These are phyloP conservation scores for Aplosporella prunicola DNA, from an alignment of 2,329 filamentous ascomycete genomes.

Conservation along the genomic window DNA sequence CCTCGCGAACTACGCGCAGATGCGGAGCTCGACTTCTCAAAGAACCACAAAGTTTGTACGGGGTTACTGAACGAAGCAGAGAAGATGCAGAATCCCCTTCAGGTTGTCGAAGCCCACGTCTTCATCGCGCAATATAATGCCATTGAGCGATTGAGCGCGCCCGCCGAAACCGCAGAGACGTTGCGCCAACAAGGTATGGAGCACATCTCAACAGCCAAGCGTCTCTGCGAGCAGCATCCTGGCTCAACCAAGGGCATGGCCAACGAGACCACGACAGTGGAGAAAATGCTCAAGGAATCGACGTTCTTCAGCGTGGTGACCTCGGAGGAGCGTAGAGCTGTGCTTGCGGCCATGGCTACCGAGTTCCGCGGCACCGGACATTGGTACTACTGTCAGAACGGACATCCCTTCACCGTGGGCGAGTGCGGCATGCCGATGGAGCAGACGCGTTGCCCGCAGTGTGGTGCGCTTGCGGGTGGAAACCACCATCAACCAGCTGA, in stretches of 20 bases:
- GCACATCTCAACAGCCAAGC: not conserved
- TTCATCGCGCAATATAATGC: slow-evolving; percentile 42
- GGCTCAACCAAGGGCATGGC: slow-evolving; percentile 17
- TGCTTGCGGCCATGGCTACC: slow-evolving; percentile 34
- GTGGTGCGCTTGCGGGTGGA: slow-evolving; percentile 49
- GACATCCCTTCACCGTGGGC: slow-evolving; percentile 53
- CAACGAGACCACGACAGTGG: slow-evolving; percentile 37
- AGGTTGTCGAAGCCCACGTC: slow-evolving; percentile 44
- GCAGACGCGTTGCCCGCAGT: slow-evolving; percentile 52
- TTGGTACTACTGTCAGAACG: slow-evolving; percentile 52
- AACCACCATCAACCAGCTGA: slow-evolving; percentile 37
- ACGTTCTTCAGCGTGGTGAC: slow-evolving; percentile 6
- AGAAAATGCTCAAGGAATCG: slow-evolving; percentile 14
- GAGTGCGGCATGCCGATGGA: slow-evolving; percentile 61
- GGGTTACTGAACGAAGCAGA: slow-evolving; percentile 32
- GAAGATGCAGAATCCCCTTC: slow-evolving; percentile 27
- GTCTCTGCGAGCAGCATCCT: not conserved
- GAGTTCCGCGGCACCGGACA: slow-evolving; percentile 42
- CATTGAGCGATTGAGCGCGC: slow-evolving; percentile 26
- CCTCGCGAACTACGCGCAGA: not conserved
- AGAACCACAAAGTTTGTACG: slow-evolving; percentile 32
- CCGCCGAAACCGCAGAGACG: not conserved
- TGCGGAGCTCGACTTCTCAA: slow-evolving; percentile 23
- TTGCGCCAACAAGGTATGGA: slow-evolving; percentile 13
- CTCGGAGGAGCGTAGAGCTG: slow-evolving; percentile 10